Conservation (phyloP, 441 rosid genomes). For the Capsella rubella region DNA sequence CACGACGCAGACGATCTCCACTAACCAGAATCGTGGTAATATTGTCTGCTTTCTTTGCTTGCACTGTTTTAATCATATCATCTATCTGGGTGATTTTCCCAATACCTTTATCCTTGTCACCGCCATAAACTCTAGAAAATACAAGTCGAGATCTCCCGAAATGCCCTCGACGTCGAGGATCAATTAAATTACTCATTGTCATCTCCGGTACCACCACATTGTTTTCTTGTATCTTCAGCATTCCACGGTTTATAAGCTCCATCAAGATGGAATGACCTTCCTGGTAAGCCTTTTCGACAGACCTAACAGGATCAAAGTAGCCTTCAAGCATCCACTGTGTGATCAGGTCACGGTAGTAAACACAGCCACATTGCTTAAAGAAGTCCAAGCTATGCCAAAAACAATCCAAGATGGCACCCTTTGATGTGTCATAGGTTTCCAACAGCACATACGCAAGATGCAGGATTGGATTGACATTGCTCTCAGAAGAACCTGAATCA, state of each 20-base stretch:
- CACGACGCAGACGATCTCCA: slow-evolving; percentile 51
- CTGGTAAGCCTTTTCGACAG: slow-evolving; percentile 53
- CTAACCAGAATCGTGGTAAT: slow-evolving; percentile 55
- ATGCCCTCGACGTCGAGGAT: slow-evolving; percentile 47
- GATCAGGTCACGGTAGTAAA: slow-evolving; percentile 63
- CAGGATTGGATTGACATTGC: slow-evolving; percentile 21
- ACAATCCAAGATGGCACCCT: slow-evolving; percentile 42
- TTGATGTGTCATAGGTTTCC: slow-evolving; percentile 34
- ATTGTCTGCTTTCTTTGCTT: slow-evolving; percentile 40
- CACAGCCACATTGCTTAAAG: slow-evolving; percentile 41
- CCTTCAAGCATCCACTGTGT: slow-evolving; percentile 72
- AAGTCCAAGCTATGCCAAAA: slow-evolving; percentile 61
- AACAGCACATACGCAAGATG: slow-evolving; percentile 34
- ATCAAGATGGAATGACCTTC: slow-evolving; percentile 56
- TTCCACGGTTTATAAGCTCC: slow-evolving; percentile 53
- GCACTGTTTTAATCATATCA: slow-evolving; percentile 60
- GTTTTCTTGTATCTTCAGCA: slow-evolving; percentile 57
- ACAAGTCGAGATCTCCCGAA: slow-evolving; percentile 42
- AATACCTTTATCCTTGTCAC: slow-evolving; percentile 33
- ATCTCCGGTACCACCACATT: slow-evolving; percentile 54
- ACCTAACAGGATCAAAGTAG: slow-evolving; percentile 45
- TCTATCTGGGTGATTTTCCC: slow-evolving; percentile 53
- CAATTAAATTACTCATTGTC: slow-evolving; percentile 36
- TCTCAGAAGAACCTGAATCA: slow-evolving; percentile 3
- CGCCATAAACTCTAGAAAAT: slow-evolving; percentile 46